These are phyloP conservation scores for Powellomyces hirtus DNA, from an alignment of 192 early-diverging fungal genomes.

Conservation along the genomic window DNA sequence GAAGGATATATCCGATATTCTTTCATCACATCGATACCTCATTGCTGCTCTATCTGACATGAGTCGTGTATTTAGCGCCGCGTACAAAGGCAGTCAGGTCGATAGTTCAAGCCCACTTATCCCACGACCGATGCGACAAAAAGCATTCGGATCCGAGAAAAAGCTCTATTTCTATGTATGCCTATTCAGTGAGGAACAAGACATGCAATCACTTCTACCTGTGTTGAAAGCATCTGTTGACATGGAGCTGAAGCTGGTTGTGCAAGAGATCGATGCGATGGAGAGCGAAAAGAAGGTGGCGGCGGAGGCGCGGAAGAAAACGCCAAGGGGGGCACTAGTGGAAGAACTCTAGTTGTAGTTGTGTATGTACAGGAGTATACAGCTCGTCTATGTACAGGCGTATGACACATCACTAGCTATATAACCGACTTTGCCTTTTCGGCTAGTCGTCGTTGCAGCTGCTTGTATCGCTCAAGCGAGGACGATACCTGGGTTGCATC, in stretches of 20 bases:
- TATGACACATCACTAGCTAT: not conserved
- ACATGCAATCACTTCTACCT: not conserved
- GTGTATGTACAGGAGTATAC: not conserved
- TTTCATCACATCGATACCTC: not conserved
- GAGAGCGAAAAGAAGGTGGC: not conserved
- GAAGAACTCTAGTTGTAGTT: not conserved
- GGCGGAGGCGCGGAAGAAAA: not conserved
- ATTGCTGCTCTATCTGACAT: slow-evolving; percentile 16
- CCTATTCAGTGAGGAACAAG: not conserved
- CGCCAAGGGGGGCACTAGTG: not conserved
- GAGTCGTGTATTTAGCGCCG: slow-evolving; percentile 7
- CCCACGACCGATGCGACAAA: slow-evolving; percentile 17
- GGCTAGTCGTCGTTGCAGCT: not conserved
- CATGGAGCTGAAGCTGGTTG: not conserved
- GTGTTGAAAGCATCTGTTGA: slow-evolving; percentile 2
- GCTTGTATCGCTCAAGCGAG: not conserved
- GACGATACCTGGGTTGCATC: no score
- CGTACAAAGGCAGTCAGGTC: not conserved
- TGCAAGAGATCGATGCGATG: not conserved
- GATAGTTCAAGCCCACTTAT: not conserved
- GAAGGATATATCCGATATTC: not conserved
- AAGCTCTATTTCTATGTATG: slow-evolving; percentile 28
- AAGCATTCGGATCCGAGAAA: slow-evolving; percentile 3
- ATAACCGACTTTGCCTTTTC: not conserved
- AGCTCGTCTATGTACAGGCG: not conserved